Evolutionary conservation across 805 yeast species (phyloP), one percentile per base, ranked within the genome.

Genomic region (Phaffomyces thermotolerans): DNA sequence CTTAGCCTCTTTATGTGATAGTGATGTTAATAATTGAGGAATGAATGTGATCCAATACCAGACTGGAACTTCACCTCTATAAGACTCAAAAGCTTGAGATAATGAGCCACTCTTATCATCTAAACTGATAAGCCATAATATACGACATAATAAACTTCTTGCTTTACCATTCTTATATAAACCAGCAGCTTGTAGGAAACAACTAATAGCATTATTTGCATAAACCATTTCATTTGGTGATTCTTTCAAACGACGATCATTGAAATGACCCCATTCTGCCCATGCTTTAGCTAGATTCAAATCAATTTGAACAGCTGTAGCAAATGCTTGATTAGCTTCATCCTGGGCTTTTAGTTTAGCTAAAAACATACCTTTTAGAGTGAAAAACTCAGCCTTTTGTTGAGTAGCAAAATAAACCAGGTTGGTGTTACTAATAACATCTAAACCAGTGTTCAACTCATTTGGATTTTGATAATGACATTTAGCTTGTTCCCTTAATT

Each of bases 251-350:
- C 96, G 72, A 25, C 81, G 77, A 54, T 93, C 99, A 59, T 90
- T 90, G 67, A 88, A 93, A 60, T 81, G 79, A 48, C 99, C 99
- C 99, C 99, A 93, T 61, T 95, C 97, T 4, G 97, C 98, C 99
- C 99, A 93, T 0, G 99, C 98, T 62, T 93, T 91, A 2, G 98
- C 96, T 38, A 93, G 65, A 56, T 90, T 88, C 53, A 91, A 74
- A 58, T 95, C 99, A 45, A 93, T 81, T 63, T 93, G 98, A 17
- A 93, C 97, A 1, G 99, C 96, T 3, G 97, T 87, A 2, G 98
- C 96, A 68, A 93, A 93, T 0, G 96, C 96, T 60, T 93, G 95
- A 59, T 93, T 90, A 13, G 99, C 98, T 56, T 91, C 97, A 47
- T 91, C 98, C 51, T 81, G 80, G 37, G 87, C 91, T 52, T 87